Evolutionary conservation across 768 basidiomycete species (phyloP).

Genomic region (Brasilioporus rufonigricans): DNA sequence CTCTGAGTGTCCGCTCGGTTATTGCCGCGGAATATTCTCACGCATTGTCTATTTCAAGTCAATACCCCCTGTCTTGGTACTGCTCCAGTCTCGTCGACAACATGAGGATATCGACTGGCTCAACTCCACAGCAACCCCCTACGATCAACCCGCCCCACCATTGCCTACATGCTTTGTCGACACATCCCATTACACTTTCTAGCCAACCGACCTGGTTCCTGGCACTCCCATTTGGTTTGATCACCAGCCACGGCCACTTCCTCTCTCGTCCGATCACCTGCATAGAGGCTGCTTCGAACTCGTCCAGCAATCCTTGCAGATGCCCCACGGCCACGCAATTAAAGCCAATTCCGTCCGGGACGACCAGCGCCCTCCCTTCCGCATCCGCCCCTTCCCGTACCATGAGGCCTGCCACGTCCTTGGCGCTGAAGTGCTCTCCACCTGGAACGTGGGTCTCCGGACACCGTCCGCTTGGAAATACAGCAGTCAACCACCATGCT

Average conservation of each 20-base stretch:
- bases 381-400: slow-evolving; percentile 25
- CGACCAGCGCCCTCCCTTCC: slow-evolving; percentile 15
- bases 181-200: slow-evolving; percentile 23
- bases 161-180: slow-evolving; percentile 19
- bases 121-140: slow-evolving; percentile 70
- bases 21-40: slow-evolving; percentile 21
- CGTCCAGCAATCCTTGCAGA: slow-evolving; percentile 39
- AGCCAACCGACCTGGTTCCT: slow-evolving; percentile 36
- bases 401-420: slow-evolving; percentile 45
- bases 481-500: slow-evolving; percentile 74
- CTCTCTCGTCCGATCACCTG: slow-evolving; percentile 8
- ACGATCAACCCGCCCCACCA: slow-evolving; percentile 53
- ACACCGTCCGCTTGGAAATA: slow-evolving; percentile 52
- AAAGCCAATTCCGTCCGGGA: slow-evolving; percentile 62
- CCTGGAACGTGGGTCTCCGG: slow-evolving; percentile 37
- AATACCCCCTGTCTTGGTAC: slow-evolving; percentile 12
- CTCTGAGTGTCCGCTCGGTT: slow-evolving; percentile 23
- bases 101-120: slow-evolving; percentile 48
- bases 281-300: slow-evolving; percentile 32
- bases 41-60: slow-evolving; percentile 3
- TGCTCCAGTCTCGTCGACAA: slow-evolving; percentile 2
- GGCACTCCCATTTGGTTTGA: slow-evolving; percentile 69
- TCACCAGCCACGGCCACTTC: slow-evolving; percentile 49
- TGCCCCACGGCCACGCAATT: slow-evolving; percentile 63
- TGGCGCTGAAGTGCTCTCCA: slow-evolving; percentile 27